Base-by-base conservation (phyloP, 2,329 filamentous ascomycete species). In the Alternaria incomplexa region DNA sequence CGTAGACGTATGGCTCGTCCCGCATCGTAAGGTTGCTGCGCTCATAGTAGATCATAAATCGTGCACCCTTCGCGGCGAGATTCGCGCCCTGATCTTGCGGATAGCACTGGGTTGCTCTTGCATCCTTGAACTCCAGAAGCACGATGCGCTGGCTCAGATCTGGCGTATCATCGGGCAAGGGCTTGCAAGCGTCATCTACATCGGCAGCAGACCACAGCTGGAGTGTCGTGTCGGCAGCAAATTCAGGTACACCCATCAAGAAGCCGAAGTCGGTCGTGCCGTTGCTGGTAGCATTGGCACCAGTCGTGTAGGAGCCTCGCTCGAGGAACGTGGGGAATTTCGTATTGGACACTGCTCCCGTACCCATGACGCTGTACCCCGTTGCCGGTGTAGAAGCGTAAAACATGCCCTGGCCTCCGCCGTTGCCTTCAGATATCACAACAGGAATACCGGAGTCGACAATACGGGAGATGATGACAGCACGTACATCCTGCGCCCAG, bases 131-230 rank as follows among this genome's bases (percentile, higher is more conserved):
- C 30, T 68, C 52, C 51, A 69, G 26, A 22, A 69, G 56, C 4
- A 89, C 87, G 40, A 91, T 85, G 53, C 85, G 81, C 23, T 81
- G 80, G 47, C 84, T 85, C 15, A 91, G 81, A 66, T 90, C 85
- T 1, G 88, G 86, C 0, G 86, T 88, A 62, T 82, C 80, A 13
- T 78, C 82, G 3, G 87, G 86, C 43, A 85, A 83, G 8, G 85
- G 75, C 2, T 81, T 72, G 70, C 89, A 91, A 11, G 80, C 87
- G 64, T 86, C 83, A 43, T 84, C 80, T 0, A 79, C 65, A 28
- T 84, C 80, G 2, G 81, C 80, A 13, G 83, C 82, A 44, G 76
- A 77, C 53, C 81, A 79, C 4, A 73, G 47, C 12, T 56, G 63
- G 13, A 71, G 63, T 20, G 62, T 69, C 8, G 56, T 53, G 7